These are phyloP conservation scores for Nemophila menziesii DNA, from an alignment of 257 asterid species.

Conservation along the genomic window DNA sequence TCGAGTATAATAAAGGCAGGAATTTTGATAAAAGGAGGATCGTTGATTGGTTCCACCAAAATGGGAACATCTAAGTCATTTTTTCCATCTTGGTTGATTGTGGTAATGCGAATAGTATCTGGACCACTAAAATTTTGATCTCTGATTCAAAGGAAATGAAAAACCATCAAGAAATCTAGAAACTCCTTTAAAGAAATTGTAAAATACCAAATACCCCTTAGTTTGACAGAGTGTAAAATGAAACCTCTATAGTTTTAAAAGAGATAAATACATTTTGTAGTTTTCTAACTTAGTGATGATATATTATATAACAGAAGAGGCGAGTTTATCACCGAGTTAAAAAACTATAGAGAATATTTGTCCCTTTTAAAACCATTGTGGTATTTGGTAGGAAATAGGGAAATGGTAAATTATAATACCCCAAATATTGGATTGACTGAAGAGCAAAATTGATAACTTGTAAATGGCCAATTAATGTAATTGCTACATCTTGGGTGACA, in stretches of 20 bases:
- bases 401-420: slow-evolving; percentile 32
- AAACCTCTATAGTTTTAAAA: too few relatives aligned
- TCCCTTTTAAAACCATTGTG: too few relatives aligned
- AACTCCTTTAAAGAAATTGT: too few relatives aligned
- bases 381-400: too few relatives aligned
- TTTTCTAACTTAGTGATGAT: too few relatives aligned
- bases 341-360: too few relatives aligned
- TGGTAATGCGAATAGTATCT: slow-evolving; percentile 47
- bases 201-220: too few relatives aligned
- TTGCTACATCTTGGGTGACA: slow-evolving; percentile 20
- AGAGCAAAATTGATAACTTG: slow-evolving; percentile 64
- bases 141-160: slow-evolving; percentile 25
- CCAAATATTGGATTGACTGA: slow-evolving; percentile 62
- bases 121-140: slow-evolving; percentile 56
- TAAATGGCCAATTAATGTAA: slow-evolving; percentile 41
- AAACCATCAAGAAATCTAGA: not conserved
- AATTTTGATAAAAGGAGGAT: slow-evolving; percentile 59
- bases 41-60: slow-evolving; percentile 74
- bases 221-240: too few relatives aligned
- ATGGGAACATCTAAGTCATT: slow-evolving; percentile 53
- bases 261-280: too few relatives aligned
- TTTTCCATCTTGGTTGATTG: slow-evolving; percentile 59
- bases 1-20: slow-evolving; percentile 60
- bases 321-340: too few relatives aligned
- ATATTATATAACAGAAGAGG: too few relatives aligned